Conservation (phyloP, 1,284 basidiomycete genomes). For the Ceratobasidium sp. region DNA sequence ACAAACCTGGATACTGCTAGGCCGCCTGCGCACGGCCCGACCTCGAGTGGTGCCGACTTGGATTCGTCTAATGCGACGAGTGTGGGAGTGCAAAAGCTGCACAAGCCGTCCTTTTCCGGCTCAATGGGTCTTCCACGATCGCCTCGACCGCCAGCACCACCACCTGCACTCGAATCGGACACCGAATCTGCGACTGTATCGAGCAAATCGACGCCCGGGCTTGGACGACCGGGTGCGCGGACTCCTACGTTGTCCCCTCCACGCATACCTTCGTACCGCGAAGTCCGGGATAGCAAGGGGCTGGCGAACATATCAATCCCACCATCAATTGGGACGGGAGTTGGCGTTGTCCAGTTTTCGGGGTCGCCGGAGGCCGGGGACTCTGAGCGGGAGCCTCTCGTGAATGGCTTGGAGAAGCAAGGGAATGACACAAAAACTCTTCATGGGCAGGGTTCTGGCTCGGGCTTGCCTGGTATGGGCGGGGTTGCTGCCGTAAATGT, state of each 20-base stretch:
- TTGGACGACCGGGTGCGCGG: not conserved
- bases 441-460: constrained; percentile 24
- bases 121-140: constrained; percentile 43
- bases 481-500: not conserved
- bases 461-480: constrained; percentile 11
- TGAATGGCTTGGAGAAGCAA: not conserved
- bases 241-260: constrained; percentile 24
- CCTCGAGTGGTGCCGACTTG: constrained; percentile 11
- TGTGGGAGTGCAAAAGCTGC: not conserved
- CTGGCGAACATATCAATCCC: constrained; percentile 42
- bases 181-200: not conserved
- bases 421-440: not conserved
- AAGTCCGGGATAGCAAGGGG: constrained; percentile 41
- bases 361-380: constrained; percentile 16
- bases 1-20: constrained; percentile 16
- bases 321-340: constrained; percentile 4
- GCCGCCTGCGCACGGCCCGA: not conserved
- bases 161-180: constrained; percentile 11
- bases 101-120: constrained; percentile 39
- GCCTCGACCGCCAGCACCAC: constrained; percentile 22
- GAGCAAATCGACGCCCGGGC: not conserved
- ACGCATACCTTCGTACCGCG: constrained; percentile 39
- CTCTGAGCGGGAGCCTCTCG: not conserved
- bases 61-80: constrained; percentile 24
- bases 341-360: constrained; percentile 31